Base-by-base conservation (phyloP, 164 flowering plant species). In the Echeveria elegans region DNA sequence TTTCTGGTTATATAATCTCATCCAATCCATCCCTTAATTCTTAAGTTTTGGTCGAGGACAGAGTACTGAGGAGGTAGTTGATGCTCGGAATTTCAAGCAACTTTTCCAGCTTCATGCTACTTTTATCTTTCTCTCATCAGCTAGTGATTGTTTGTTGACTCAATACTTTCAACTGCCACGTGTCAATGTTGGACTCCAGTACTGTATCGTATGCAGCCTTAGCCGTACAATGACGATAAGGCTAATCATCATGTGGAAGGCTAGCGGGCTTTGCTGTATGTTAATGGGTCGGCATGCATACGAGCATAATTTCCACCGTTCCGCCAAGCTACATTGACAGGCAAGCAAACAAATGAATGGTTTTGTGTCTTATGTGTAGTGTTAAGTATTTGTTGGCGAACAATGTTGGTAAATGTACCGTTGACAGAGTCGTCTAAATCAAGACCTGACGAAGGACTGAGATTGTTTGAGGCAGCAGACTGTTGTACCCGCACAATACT, bases 61-160 rank as follows among this genome's bases (percentile, higher is more conserved):
- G 18, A 19, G 56, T 28, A 52, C 58, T 8, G 29, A 52, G 28
- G 12, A 56, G 12, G 61, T 26, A 3, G 16, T 56, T 12, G 32
- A 14, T 32, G 32, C 61, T 56, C 32, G 61, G 61, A 56, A 56
- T 56, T 56, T 56, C 32, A 56, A 56, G 61, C 61, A 56, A 56
- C 18, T 26, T 56, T 56, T 11, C 11, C 15, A 12, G 11, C 61
- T 56, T 28, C 9, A 12, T 53, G 32, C 3, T 28, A 29, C 18
- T 3, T 28, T 56, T 9, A 7, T 56, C 30, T 53, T 26, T 24
- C 58, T n/a, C n/a, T n/a, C n/a, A n/a, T n/a, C n/a, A n/a, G n/a
- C n/a, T n/a, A n/a, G n/a, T n/a, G n/a, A n/a, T n/a, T n/a, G 37
- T 34, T 34, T 3, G 37, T 34, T 34, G 37, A 34, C 37, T 34